Evolutionary conservation across 148 eudicot species (phyloP), one percentile per base, ranked within the genome.

Genomic region (Silene latifolia): DNA sequence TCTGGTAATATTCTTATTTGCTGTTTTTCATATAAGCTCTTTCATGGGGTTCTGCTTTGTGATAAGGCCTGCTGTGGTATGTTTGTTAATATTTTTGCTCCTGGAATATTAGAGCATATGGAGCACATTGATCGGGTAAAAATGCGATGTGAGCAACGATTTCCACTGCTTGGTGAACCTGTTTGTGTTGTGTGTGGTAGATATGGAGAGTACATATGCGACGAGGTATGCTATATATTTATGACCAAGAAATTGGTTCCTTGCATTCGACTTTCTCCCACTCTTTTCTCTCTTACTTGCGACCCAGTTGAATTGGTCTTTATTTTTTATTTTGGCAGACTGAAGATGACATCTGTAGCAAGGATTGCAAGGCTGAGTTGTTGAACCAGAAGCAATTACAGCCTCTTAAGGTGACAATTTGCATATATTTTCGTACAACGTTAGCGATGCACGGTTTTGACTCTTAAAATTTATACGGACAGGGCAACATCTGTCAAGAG

Each of bases 331-430:
- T 77, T 67, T 84, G 71, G 61, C 73, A 92, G 97, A 92, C 97
- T 4, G 87, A 87, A 69, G 93, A 92, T 76, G 97, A 92, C 67
- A 79, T 92, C 67, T 92, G 98, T 85, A 92, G 98, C 78, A 86
- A 80, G 72, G 93, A 92, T 80, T 92, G 98, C 86, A 92, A 92
- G 87, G 74, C 84, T 81, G 89, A 86, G 80, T 76, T 92, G 83
- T 65, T 92, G 84, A 79, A 90, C 74, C 85, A 69, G 63, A 80
- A 76, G 29, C 54, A 21, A 9, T 12, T 51, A 35, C 73, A 80
- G 76, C 51, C 56, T 66, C 51, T 81, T 42, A 65, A 87, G 98
- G 96, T 92, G 42, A 68, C 74, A 51, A n/a, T 63, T 78, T 27
- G 44, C 79, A 63, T 71, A 3, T 80, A 65, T 13, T 23, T 17